phyloP scores from a whole-genome alignment of 2,329 filamentous ascomycete species.

The Penicillium griseofulvum region DNA sequence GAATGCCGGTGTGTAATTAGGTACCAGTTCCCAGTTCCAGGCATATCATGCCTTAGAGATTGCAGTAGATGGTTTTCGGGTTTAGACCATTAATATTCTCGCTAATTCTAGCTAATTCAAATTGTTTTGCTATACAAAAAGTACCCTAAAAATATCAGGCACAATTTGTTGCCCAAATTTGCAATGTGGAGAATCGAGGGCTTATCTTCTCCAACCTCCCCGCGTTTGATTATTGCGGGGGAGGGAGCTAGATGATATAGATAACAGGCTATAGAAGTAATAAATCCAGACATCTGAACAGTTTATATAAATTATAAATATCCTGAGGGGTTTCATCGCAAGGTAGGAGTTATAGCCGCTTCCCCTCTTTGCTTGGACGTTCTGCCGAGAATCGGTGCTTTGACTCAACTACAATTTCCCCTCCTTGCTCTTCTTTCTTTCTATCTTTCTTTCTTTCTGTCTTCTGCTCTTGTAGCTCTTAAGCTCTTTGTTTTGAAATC shows the following conservation, averaged over 20 bases:
- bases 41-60: neutral
- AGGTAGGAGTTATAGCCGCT: neutral
- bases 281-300: neutral
- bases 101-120: neutral
- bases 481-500: neutral
- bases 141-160: too few relatives aligned
- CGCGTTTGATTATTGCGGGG: neutral
- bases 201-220: neutral
- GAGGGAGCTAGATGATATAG: neutral
- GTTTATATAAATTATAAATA: neutral
- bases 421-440: conserved; percentile 2
- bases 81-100: neutral
- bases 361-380: conserved; percentile 4
- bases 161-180: neutral
- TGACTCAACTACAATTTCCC: neutral
- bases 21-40: neutral
- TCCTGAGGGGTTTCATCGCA: neutral
- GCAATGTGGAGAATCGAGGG: neutral
- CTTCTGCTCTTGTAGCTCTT: neutral
- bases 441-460: neutral
- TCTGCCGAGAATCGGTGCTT: conserved; percentile 5
- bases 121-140: neutral
- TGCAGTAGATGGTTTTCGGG: neutral
- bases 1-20: neutral
- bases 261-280: neutral